Evolutionary conservation across 2,329 filamentous ascomycete genomes (phyloP), one percentile per base, ranked within the genome.

Genomic region (Byssothecium circinans): DNA sequence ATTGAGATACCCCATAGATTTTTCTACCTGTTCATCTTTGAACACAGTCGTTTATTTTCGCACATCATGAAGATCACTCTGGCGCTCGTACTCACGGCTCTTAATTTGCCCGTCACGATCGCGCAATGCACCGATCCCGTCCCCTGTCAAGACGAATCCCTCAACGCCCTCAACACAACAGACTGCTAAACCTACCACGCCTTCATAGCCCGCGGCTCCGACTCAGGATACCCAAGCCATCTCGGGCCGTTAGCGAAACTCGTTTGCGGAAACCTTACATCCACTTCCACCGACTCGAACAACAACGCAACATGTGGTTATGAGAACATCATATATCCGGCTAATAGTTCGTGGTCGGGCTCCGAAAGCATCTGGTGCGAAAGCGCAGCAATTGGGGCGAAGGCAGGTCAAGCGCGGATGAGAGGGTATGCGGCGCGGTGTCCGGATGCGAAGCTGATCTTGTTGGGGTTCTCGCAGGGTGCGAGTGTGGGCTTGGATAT

Each of bases 151-250:
- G 57, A 61, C 25, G 61, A 59, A 8, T 56, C 58, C 15, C 56
- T 65, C 25, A 49, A 62, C 4, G 47, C 53, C 22, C 59, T 53
- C 30, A 39, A 63, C 20, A 49, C 58, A 4, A 50, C 47, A 18
- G 53, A 56, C 37, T 66, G 63, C 50, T 56, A 46, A 20, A 49
- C 59, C 8, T 62, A 57, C 47, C 63, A 66, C 40, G 43, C 64
- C 19, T 66, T 66, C 47, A 20, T 66, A 22, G 41, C 53, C 1
- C 61, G 63, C 20, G 63, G 61, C n/a, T 66, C 63, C 10, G 59
- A 64, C 34, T 62, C 64, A 14, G 59, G 59, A 1, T 63, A 60
- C 22, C 63, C 63, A 2, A 61, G 63, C 20, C 59, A 62, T 18
- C 52, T 60, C 7, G 61, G 61, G 18, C 58, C 60, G 39, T 34